phyloP scores from a whole-genome alignment of 352 stramenopile genomes.

The Phytophthora litchii region DNA sequence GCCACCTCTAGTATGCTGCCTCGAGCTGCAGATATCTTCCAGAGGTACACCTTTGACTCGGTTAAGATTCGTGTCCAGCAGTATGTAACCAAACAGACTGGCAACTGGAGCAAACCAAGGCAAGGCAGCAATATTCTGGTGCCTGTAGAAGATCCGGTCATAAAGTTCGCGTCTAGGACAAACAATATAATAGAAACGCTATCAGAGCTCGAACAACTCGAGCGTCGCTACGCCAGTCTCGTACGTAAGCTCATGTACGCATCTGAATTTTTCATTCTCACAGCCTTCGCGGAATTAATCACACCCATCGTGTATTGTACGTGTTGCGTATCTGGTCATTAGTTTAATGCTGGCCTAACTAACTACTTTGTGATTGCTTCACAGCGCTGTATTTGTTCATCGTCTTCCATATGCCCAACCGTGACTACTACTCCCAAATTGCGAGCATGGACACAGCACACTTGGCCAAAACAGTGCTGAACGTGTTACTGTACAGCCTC shows the following conservation, averaged over 20 bases:
- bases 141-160: background rate
- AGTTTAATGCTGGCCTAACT: background rate
- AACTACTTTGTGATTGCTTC: background rate
- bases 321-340: background rate
- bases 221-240: conserved; percentile 14
- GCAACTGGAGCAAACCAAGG: background rate
- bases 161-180: background rate
- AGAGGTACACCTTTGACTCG: conserved; percentile 10
- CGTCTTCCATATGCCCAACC: conserved; percentile 34
- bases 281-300: conserved; percentile 30
- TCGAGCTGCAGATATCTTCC: conserved; percentile 7
- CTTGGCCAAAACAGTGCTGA: conserved; percentile 12
- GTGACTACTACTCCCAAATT: conserved; percentile 38
- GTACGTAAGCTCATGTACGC: conserved; percentile 37
- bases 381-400: conserved; percentile 31
- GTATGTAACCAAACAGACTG: background rate
- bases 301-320: conserved; percentile 19
- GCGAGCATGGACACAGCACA: conserved; percentile 5
- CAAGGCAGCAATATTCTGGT: background rate
- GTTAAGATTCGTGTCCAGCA: background rate
- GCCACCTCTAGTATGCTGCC: conserved; percentile 12
- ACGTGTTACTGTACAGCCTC: conserved; percentile 14
- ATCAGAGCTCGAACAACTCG: conserved; percentile 12
- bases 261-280: conserved; percentile 38
- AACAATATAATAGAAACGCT: background rate